Conservation (phyloP, 441 rosid species). For the Macaranga tanarius region DNA sequence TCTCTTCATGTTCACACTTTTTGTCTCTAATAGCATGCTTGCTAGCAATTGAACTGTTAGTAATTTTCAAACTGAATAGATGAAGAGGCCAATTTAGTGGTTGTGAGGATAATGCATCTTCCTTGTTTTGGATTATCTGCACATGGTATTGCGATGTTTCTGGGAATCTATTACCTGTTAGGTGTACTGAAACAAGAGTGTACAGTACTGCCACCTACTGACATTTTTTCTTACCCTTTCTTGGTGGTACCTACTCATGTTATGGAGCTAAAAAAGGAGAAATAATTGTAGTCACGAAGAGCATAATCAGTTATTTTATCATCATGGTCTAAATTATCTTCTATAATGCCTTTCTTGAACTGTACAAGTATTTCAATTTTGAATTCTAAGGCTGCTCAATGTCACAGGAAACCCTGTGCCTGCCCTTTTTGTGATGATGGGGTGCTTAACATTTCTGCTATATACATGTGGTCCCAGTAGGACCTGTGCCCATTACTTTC, state of each 20-base stretch:
- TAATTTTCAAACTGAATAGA: background rate
- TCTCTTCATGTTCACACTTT: too few species aligned
- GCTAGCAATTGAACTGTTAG: background rate
- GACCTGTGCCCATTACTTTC: background rate
- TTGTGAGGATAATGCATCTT: background rate
- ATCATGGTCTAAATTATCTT: background rate
- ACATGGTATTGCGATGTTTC: background rate
- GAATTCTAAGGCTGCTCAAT: background rate
- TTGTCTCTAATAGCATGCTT: background rate
- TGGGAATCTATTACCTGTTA: background rate
- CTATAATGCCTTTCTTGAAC: background rate
- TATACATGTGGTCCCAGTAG: background rate
- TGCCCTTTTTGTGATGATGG: background rate
- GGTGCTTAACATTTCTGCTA: slow-evolving; percentile 1
- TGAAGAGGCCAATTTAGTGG: background rate
- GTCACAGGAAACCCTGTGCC: background rate
- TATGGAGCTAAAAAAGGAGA: background rate
- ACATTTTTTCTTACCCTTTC: background rate
- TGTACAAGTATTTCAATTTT: background rate
- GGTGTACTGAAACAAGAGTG: background rate
- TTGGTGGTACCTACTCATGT: background rate
- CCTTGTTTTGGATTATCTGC: background rate
- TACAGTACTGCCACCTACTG: too few species aligned
- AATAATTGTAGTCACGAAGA: background rate
- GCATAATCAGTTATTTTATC: background rate